Evolutionary conservation across 371 early-diverging fungal species (phyloP).

Genomic region (Saksenaea vasiformis): DNA sequence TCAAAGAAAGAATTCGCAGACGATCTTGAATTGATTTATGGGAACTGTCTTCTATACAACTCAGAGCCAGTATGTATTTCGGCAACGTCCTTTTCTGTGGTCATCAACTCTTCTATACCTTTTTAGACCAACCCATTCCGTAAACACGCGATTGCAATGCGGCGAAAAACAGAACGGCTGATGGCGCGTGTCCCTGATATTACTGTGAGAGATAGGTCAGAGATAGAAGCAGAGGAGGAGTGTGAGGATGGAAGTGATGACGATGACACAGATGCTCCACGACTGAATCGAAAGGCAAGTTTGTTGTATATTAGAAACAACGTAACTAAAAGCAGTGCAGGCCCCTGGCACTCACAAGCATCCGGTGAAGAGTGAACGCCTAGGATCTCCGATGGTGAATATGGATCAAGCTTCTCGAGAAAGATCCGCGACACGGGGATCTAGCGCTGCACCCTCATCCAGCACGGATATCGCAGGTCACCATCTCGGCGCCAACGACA

Average conservation of each 20-base stretch:
- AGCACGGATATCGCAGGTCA: background rate
- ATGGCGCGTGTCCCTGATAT: constrained; percentile 86
- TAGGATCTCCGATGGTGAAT: background rate
- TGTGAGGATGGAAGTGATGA: constrained; percentile 53
- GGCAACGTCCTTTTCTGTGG: background rate
- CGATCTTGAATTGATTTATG: constrained; percentile 83
- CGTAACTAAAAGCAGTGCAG: background rate
- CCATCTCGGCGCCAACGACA: constrained; percentile 16
- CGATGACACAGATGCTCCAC: constrained; percentile 37
- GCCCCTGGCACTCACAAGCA: constrained; percentile 13
- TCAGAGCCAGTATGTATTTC: constrained; percentile 54
- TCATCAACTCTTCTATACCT: background rate
- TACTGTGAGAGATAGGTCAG: constrained; percentile 60
- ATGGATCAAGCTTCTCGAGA: constrained; percentile 19
- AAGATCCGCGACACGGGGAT: constrained; percentile 25
- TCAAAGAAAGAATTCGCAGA: constrained; percentile 79
- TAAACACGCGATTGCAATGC: constrained; percentile 84
- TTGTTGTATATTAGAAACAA: constrained; percentile 13
- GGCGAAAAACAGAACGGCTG: constrained; percentile 71
- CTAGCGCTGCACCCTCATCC: constrained; percentile 19
- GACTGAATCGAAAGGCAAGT: constrained; percentile 41
- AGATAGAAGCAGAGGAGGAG: constrained; percentile 56
- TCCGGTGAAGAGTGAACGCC: constrained; percentile 12
- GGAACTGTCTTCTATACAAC: constrained; percentile 86
- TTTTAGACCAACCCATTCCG: constrained; percentile 70